Evolutionary conservation across 139 green algal species (phyloP).

Genomic region (Zygnema circumcarinatum): DNA sequence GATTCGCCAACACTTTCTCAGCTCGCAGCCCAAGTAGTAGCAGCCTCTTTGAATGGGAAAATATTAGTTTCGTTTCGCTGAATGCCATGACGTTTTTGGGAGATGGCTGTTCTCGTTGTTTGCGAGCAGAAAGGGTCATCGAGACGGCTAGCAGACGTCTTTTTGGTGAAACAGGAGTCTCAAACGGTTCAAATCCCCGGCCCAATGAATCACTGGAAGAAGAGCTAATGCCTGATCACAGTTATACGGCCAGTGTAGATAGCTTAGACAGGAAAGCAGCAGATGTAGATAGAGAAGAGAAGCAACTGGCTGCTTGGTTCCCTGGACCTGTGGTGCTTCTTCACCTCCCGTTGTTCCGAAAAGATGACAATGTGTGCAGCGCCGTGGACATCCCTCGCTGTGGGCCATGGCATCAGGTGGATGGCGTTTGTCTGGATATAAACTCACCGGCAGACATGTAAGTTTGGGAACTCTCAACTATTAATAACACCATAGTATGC

Average conservation of each 20-base stretch:
- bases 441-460: background rate
- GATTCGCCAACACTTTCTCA: background rate
- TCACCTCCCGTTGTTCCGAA: background rate
- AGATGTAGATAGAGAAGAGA: too few species aligned
- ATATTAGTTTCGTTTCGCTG: background rate
- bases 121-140: background rate
- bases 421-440: background rate
- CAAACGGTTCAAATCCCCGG: background rate
- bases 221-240: too few species aligned
- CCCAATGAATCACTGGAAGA: background rate
- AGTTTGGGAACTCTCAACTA: background rate
- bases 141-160: background rate
- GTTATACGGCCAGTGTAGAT: conserved; percentile 4
- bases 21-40: background rate
- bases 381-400: background rate
- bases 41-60: conserved; percentile 1
- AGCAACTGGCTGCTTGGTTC: too few species aligned
- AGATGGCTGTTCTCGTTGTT: background rate
- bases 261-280: too few species aligned
- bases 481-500: background rate
- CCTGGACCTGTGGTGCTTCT: background rate
- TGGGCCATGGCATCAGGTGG: conserved; percentile 3
- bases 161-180: too few species aligned
- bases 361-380: background rate
- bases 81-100: background rate